Conservation (phyloP, 352 stramenopile genomes). For the Phytopythium cucurbitacearum region DNA sequence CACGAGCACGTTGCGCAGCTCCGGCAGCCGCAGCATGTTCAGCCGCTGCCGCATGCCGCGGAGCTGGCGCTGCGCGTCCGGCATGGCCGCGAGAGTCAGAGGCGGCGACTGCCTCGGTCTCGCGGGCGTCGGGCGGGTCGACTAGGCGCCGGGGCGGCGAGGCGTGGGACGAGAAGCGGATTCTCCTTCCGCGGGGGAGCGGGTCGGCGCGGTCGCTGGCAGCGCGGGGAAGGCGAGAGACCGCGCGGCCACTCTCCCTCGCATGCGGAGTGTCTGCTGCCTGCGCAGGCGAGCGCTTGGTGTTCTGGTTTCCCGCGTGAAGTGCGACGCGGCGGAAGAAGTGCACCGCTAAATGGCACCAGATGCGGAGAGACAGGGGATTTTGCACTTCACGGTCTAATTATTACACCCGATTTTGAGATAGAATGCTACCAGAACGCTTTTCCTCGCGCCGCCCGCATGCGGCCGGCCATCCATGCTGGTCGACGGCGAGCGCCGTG, state of each 20-base stretch:
- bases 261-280: no score
- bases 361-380: not conserved
- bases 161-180: no score
- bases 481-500: no score
- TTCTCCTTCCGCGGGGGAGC: no score
- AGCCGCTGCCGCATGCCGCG: conserved; percentile 45
- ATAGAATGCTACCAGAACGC: not conserved
- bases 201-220: no score
- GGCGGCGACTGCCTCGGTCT: no score
- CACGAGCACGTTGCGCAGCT: conserved; percentile 70
- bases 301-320: conserved; percentile 1
- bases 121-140: no score
- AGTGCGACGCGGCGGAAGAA: not conserved
- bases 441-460: not conserved
- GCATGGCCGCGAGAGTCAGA: conserved; percentile 11
- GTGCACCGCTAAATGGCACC: conserved; percentile 2
- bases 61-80: conserved; percentile 23
- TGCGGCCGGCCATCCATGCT: not conserved
- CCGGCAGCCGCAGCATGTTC: conserved; percentile 57
- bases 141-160: no score
- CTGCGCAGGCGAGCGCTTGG: not conserved
- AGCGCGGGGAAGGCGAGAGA: no score
- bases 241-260: no score
- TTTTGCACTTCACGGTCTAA: not conserved
- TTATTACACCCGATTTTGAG: conserved; percentile 1